A percentile compares a stretch with the other conserved stretches of the same genome.
These are phyloP conservation scores for Clitopilus hobsonii DNA, from an alignment of 768 basidiomycete genomes.

Conservation along the genomic window DNA sequence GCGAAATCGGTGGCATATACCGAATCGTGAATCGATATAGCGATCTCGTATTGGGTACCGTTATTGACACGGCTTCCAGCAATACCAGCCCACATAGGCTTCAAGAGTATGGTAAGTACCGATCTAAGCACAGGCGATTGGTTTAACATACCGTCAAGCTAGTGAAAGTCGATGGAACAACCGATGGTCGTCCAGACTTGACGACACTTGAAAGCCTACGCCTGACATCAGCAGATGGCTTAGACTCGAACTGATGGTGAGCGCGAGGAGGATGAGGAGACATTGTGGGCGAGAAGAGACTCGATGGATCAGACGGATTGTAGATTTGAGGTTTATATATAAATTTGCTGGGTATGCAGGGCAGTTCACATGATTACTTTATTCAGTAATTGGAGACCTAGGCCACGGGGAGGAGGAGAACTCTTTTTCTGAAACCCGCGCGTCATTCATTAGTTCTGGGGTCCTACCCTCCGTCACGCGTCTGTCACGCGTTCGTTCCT, in stretches of 20 bases:
- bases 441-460: background rate
- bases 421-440: background rate
- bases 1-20: constrained; percentile 81
- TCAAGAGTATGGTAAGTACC: constrained; percentile 15
- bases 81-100: constrained; percentile 90
- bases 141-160: constrained; percentile 57
- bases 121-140: constrained; percentile 14
- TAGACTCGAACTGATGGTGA: constrained; percentile 53
- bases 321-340: constrained; percentile 25
- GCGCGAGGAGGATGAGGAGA: constrained; percentile 42
- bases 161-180: constrained; percentile 46
- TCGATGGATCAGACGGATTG: background rate
- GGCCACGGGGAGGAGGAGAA: background rate
- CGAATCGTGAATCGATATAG: constrained; percentile 79
- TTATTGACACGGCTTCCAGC: constrained; percentile 59
- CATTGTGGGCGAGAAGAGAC: constrained; percentile 14
- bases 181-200: constrained; percentile 41
- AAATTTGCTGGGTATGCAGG: constrained; percentile 7
- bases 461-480: background rate
- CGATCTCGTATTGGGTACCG: constrained; percentile 61
- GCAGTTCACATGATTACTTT: constrained; percentile 11
- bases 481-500: background rate
- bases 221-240: constrained; percentile 56
- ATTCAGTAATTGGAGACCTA: background rate
- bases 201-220: constrained; percentile 60